A percentile compares a stretch with the other conserved stretches of the same genome.
Evolutionary conservation across 176 grass and related monocot genomes (phyloP).

Genomic region (Ampelocalamus luodianensis): DNA sequence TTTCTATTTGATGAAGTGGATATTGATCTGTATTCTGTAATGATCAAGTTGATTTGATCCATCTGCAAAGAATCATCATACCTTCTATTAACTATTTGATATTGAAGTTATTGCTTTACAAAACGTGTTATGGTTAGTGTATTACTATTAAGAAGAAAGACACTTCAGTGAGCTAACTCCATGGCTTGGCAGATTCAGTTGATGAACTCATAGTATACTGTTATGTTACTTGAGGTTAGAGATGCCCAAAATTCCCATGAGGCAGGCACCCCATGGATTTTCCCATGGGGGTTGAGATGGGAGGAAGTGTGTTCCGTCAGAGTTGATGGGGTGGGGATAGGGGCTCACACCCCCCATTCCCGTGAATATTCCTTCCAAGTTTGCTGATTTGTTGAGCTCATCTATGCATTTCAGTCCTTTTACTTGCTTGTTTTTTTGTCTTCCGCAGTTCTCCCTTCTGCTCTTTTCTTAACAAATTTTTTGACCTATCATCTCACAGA

Average conservation of each 20-base stretch:
- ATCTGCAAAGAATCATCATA: not conserved
- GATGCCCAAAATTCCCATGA: not conserved
- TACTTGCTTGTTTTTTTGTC: not conserved
- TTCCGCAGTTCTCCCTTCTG: not conserved
- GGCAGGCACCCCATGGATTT: conserved; percentile 4
- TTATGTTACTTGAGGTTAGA: not conserved
- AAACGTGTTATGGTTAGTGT: not conserved
- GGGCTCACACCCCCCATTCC: not conserved
- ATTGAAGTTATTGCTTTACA: conserved; percentile 6
- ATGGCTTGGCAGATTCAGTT: not conserved
- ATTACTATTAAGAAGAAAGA: not conserved
- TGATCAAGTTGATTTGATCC: conserved; percentile 20
- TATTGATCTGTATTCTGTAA: no score
- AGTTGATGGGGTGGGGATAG: not conserved
- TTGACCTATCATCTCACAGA: conserved; percentile 54
- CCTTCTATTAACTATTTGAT: conserved; percentile 10
- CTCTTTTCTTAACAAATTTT: conserved; percentile 27
- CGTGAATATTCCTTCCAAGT: not conserved
- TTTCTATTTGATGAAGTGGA: not conserved
- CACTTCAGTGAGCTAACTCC: not conserved
- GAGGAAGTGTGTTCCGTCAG: not conserved
- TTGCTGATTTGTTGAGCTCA: conserved; percentile 12
- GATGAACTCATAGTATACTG: conserved; percentile 14
- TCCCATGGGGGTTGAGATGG: not conserved
- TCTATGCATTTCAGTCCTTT: not conserved